Percentiles rank a stretch among this genome's conserved stretches.
Conservation (phyloP, 768 basidiomycete species). For the Artomyces pyxidatus region DNA sequence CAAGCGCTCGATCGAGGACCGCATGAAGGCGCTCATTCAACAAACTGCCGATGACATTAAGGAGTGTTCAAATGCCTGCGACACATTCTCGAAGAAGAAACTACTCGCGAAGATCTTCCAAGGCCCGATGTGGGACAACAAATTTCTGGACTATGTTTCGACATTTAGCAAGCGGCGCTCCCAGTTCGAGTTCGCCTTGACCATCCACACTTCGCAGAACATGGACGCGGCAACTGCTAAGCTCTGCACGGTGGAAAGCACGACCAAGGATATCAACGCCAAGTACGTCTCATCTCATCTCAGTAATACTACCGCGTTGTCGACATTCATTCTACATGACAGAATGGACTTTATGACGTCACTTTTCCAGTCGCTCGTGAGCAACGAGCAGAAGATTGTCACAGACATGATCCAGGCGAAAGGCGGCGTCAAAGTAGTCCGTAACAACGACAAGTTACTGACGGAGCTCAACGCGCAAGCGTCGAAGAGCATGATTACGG, state of each 20-base stretch:
- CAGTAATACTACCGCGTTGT: too few relatives aligned
- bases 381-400: slow-evolving; percentile 11
- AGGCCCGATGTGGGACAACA: slow-evolving; percentile 21
- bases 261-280: slow-evolving; percentile 8
- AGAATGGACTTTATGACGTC: slow-evolving; percentile 13
- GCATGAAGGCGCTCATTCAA: slow-evolving; percentile 24
- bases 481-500: neutral
- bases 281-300: slow-evolving; percentile 11
- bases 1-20: slow-evolving; percentile 26
- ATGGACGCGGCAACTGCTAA: slow-evolving; percentile 5
- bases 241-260: slow-evolving; percentile 10
- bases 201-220: slow-evolving; percentile 20
- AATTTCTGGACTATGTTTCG: slow-evolving; percentile 18
- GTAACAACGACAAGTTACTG: slow-evolving; percentile 14
- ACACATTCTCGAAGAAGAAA: slow-evolving; percentile 25
- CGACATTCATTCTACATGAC: too few relatives aligned
- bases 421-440: slow-evolving; percentile 18
- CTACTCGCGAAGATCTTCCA: slow-evolving; percentile 22
- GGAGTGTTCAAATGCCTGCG: slow-evolving; percentile 22
- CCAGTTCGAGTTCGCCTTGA: slow-evolving; percentile 24
- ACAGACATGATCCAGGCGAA: slow-evolving; percentile 9
- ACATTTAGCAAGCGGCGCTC: slow-evolving; percentile 18
- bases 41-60: slow-evolving; percentile 19
- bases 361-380: slow-evolving; percentile 10
- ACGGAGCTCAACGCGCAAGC: slow-evolving; percentile 13